Percentiles rank a stretch among this genome's conserved stretches.
phyloP scores from a whole-genome alignment of 768 basidiomycete species.

The Crucibulum laeve region DNA sequence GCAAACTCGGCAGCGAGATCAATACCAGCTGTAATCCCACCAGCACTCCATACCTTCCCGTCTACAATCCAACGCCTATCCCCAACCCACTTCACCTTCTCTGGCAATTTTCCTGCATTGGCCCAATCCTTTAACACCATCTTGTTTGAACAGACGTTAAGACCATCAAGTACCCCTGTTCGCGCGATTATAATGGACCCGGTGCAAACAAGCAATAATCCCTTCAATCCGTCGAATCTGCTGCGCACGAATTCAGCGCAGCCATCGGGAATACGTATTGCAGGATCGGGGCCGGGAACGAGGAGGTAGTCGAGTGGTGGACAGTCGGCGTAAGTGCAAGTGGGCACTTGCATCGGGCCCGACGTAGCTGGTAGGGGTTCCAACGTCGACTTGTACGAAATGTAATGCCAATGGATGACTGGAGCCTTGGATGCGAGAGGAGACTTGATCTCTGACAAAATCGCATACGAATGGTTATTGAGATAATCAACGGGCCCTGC shows the following conservation, averaged over 20 bases:
- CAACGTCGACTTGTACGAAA: constrained; percentile 11
- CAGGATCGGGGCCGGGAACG: constrained; percentile 18
- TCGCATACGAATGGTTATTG: neutral
- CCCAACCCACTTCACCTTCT: constrained; percentile 22
- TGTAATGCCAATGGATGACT: constrained; percentile 18
- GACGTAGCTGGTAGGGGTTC: constrained; percentile 11
- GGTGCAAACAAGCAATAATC: constrained; percentile 19
- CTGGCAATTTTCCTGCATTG: constrained; percentile 8
- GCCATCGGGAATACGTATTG: constrained; percentile 6
- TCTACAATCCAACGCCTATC: constrained; percentile 21
- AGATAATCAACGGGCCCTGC: constrained; percentile 1
- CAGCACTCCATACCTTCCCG: constrained; percentile 22
- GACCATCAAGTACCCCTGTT: constrained; percentile 19
- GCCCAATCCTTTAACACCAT: constrained; percentile 6
- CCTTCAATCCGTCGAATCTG: constrained; percentile 12
- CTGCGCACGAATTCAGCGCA: constrained; percentile 13
- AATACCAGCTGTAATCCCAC: constrained; percentile 19
- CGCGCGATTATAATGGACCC: constrained; percentile 16
- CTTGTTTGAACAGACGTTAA: constrained; percentile 19
- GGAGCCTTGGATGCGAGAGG: constrained; percentile 6
- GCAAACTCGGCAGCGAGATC: constrained; percentile 23
- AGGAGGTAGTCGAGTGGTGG: constrained; percentile 19
- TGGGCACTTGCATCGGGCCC: constrained; percentile 14
- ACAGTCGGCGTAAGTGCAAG: constrained; percentile 13
- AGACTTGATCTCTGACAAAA: neutral